Conservation (phyloP, 768 basidiomycete genomes). For the Suillus variegatus region DNA sequence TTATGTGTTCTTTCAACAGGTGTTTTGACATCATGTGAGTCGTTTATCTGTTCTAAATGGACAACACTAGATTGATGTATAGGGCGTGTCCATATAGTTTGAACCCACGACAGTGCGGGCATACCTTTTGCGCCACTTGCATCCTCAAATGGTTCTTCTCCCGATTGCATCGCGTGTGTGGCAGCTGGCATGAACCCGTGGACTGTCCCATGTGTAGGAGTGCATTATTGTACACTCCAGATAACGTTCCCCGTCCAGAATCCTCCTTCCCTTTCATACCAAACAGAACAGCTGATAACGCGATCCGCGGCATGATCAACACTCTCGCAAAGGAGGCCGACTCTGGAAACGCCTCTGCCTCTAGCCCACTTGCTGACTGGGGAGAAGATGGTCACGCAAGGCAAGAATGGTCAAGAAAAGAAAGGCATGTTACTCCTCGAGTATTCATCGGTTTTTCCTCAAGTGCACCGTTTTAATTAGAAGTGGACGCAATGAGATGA, state of each 20-base stretch:
- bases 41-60: neutral
- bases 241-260: conserved; percentile 49
- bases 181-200: conserved; percentile 66
- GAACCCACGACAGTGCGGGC: conserved; percentile 59
- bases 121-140: conserved; percentile 68
- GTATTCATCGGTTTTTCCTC: conserved; percentile 15
- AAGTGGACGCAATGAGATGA: conserved; percentile 59
- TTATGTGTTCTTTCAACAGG: conserved; percentile 33
- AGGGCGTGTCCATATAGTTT: conserved; percentile 59
- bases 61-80: conserved; percentile 3
- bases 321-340: conserved; percentile 45
- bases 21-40: conserved; percentile 62
- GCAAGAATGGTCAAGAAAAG: conserved; percentile 60
- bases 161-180: conserved; percentile 60
- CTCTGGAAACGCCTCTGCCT: conserved; percentile 29
- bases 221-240: conserved; percentile 50
- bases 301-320: conserved; percentile 54
- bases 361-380: conserved; percentile 45
- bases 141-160: conserved; percentile 72
- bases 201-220: conserved; percentile 70
- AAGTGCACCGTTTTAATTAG: conserved; percentile 31
- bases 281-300: conserved; percentile 55
- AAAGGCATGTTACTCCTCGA: conserved; percentile 40
- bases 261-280: conserved; percentile 64
- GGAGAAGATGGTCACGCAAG: conserved; percentile 48